Conservation (phyloP, 257 asterid species). For the Petunia axillaris region DNA sequence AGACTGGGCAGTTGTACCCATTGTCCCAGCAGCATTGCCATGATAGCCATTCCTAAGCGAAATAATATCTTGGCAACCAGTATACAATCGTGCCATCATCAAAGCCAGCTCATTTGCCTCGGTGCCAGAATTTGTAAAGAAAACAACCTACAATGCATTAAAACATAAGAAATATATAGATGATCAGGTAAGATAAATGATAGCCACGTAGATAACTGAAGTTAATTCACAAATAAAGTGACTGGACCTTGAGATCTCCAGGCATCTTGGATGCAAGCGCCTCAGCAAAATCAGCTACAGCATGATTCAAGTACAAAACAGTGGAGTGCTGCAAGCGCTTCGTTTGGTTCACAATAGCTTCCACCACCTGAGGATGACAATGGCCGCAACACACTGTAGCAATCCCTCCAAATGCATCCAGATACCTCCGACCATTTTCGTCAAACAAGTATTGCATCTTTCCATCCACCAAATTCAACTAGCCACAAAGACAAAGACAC, state of each 20-base stretch:
- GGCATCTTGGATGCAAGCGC: conserved; percentile 77
- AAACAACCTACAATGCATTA: conserved; percentile 58
- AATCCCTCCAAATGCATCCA: conserved; percentile 88
- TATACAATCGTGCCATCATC: conserved; percentile 76
- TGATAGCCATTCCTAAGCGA: conserved; percentile 86
- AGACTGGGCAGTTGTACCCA: conserved; percentile 85
- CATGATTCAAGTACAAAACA: conserved; percentile 68
- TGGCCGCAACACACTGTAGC: conserved; percentile 90
- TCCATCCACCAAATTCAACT: conserved; percentile 86
- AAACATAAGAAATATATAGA: neutral
- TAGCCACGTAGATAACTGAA: neutral
- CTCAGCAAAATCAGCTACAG: conserved; percentile 78
- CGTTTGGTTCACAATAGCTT: conserved; percentile 73
- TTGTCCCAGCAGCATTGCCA: conserved; percentile 84
- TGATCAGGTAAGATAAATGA: neutral
- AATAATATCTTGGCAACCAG: conserved; percentile 70
- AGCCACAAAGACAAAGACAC: neutral
- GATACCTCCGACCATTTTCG: conserved; percentile 68
- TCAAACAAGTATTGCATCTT: conserved; percentile 90
- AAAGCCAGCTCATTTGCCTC: conserved; percentile 91
- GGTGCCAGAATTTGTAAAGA: conserved; percentile 90
- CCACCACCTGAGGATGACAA: conserved; percentile 87
- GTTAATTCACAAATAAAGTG: neutral
- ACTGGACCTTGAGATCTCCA: conserved; percentile 77
- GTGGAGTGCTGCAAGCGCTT: conserved; percentile 85